Evolutionary conservation across 805 yeast genomes (phyloP).

Genomic region (Spathaspora sp.): DNA sequence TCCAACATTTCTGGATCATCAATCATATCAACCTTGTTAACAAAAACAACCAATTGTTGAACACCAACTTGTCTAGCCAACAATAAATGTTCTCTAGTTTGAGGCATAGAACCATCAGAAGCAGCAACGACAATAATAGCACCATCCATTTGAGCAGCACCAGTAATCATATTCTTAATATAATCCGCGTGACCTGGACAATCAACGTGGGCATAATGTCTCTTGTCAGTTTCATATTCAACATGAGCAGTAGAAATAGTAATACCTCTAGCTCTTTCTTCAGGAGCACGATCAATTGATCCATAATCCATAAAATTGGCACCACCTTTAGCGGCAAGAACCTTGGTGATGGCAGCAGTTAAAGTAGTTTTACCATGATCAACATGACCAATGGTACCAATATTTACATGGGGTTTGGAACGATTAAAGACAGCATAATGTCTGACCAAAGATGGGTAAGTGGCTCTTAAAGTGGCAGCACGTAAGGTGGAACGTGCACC

Average conservation of each 20-base stretch:
- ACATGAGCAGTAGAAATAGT: conserved; percentile 98
- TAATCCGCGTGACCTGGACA: conserved; percentile 99
- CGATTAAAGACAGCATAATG: conserved; percentile 79
- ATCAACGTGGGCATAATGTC: conserved; percentile 97
- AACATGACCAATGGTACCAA: conserved; percentile 98
- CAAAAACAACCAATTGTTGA: conserved; percentile 93
- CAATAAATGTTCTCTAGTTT: conserved; percentile 97
- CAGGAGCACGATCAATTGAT: conserved; percentile 95
- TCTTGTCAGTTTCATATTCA: conserved; percentile 90
- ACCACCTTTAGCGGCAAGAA: conserved; percentile 81
- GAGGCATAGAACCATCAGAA: conserved; percentile 99
- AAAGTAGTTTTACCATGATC: conserved; percentile 98
- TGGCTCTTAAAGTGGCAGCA: conserved; percentile 6
- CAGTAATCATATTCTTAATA: conserved; percentile 98
- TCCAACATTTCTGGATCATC: conserved; percentile 99
- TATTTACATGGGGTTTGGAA: conserved; percentile 92
- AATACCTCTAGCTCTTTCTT: conserved; percentile 99
- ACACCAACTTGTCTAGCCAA: conserved; percentile 99
- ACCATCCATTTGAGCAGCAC: conserved; percentile 99
- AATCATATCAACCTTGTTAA: conserved; percentile 95
- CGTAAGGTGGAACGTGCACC: conserved; percentile 6
- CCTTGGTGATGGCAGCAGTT: conserved; percentile 98
- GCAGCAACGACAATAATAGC: conserved; percentile 99
- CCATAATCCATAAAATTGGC: conserved; percentile 92
- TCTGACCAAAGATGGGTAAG: conserved; percentile 29